These are phyloP conservation scores for Dipodascus albidus DNA, from an alignment of 805 yeast genomes.

Conservation along the genomic window DNA sequence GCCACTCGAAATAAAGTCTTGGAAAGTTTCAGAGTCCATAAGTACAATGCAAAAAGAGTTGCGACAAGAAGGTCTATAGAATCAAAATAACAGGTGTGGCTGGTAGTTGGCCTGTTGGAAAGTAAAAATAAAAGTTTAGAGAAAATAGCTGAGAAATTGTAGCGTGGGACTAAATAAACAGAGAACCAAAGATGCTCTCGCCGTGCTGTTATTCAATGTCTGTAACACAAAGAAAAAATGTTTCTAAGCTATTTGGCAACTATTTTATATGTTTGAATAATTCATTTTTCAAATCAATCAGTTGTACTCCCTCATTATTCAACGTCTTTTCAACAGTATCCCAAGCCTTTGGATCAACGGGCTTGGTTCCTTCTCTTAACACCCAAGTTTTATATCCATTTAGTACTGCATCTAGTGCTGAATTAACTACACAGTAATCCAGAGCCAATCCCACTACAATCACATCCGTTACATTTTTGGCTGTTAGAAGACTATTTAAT, in stretches of 20 bases:
- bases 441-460: slow-evolving; percentile 74
- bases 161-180: too few species aligned
- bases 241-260: background rate
- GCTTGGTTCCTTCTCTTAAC: slow-evolving; percentile 40
- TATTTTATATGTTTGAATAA: background rate
- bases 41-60: background rate
- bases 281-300: background rate
- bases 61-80: too few species aligned
- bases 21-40: background rate
- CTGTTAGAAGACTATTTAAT: slow-evolving; percentile 36
- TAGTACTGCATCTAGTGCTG: slow-evolving; percentile 57
- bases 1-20: background rate
- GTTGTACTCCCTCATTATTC: background rate
- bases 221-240: too few species aligned
- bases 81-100: too few species aligned
- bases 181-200: too few species aligned
- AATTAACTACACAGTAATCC: slow-evolving; percentile 74
- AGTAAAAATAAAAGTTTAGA: background rate
- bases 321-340: background rate
- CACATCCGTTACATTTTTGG: slow-evolving; percentile 44
- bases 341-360: slow-evolving; percentile 18
- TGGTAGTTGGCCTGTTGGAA: too few species aligned
- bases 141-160: background rate
- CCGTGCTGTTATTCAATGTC: too few species aligned
- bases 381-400: slow-evolving; percentile 58